Base-by-base conservation (phyloP, 345 rosid species). In the Salix suchowensis region DNA sequence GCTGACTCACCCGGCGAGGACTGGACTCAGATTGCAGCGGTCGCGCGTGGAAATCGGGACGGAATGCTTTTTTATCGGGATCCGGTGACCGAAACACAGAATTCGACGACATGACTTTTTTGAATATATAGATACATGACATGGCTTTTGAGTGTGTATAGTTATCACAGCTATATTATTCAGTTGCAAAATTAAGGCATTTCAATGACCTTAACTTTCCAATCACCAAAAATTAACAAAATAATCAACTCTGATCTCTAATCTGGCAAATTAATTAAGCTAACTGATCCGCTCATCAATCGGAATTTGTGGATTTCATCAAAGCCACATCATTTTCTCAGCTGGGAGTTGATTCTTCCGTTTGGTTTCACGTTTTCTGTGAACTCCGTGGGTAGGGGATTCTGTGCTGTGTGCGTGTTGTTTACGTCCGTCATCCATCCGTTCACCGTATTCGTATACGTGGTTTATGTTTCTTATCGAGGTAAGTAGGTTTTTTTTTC, bases 21-120 rank as follows among this genome's bases (percentile, higher is more conserved):
- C 30, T 8, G 40, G 32, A 32, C 44, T 60, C 32, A n/a, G 74
- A 44, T 65, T 39, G 39, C 30, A 16, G 70, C 50, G 50, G 48
- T 14, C 32, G 75, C 75, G 75, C 71, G 71, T 65, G 75, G 18
- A 30, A 26, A 14, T 30, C 65, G 62, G 10, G 15, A 28, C 80
- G 42, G 74, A 23, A 23, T n/a, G 30, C 18, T 7, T 12, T 34
- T 66, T 76, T 34, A 55, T 42, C 15, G 16, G 32, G 23, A 55
- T 70, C 80, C 66, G 75, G 74, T 71, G 74, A 71, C 46, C 65
- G 32, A 34, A 71, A 24, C 30, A 36, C 30, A 36, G 0, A n/a
- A 48, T 19, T 8, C 61, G 23, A 50, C 30, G 30, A 28, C 79
- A 32, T 7, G 12, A 23, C 36, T 24, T 72, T 21, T 24, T 14